Evolutionary conservation across 345 rosid species (phyloP).

Genomic region (Dipteronia dyeriana): DNA sequence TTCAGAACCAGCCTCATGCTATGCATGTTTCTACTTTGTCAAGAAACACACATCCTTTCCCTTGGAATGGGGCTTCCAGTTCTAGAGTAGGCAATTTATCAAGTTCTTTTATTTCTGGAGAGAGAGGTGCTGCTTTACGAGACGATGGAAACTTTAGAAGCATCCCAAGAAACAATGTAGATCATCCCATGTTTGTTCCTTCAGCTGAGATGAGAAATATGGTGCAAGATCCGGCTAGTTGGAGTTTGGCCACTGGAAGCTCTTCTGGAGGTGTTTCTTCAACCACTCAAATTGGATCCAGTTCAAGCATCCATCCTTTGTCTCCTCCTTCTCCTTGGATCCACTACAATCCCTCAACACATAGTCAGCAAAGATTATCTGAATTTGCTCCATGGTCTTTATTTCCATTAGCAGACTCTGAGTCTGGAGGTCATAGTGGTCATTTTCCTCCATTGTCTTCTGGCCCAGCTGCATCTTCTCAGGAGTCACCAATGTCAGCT

Average conservation of each 20-base stretch:
- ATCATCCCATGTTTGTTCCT: slow-evolving; percentile 55
- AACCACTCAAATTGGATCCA: slow-evolving; percentile 41
- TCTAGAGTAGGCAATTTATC: slow-evolving; percentile 52
- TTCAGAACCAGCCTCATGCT: slow-evolving; percentile 47
- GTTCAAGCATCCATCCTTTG: slow-evolving; percentile 52
- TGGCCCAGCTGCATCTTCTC: slow-evolving; percentile 57
- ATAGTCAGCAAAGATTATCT: slow-evolving; percentile 47
- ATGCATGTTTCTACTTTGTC: slow-evolving; percentile 48
- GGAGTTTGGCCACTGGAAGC: slow-evolving; percentile 64
- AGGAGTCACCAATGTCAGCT: slow-evolving; percentile 48
- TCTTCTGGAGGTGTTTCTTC: slow-evolving; percentile 48
- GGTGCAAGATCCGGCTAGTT: slow-evolving; percentile 60
- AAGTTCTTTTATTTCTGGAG: slow-evolving; percentile 42
- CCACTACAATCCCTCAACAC: slow-evolving; percentile 35
- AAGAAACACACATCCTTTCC: slow-evolving; percentile 50
- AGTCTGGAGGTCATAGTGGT: slow-evolving; percentile 53
- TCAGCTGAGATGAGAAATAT: slow-evolving; percentile 51
- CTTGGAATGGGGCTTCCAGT: slow-evolving; percentile 53
- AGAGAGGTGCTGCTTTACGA: slow-evolving; percentile 42
- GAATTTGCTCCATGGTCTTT: slow-evolving; percentile 76
- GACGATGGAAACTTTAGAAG: slow-evolving; percentile 53
- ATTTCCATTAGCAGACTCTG: slow-evolving; percentile 61
- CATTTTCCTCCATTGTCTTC: slow-evolving; percentile 52
- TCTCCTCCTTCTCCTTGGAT: slow-evolving; percentile 52
- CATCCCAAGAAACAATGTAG: slow-evolving; percentile 50